phyloP scores from a whole-genome alignment of 768 basidiomycete species.

The Tricholoma terreum region DNA sequence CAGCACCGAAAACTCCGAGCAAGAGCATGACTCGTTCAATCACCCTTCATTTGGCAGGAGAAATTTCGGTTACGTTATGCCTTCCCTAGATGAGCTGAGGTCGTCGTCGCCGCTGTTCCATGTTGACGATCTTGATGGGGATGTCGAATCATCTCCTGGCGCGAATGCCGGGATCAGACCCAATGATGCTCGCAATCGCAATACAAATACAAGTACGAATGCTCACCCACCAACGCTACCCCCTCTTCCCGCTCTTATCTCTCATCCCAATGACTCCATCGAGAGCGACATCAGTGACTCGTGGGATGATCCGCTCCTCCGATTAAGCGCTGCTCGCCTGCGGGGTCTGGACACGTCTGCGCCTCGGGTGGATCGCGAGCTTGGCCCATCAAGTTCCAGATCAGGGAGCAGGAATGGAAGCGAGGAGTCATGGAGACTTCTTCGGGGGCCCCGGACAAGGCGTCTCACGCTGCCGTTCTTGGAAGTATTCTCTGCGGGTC shows the following conservation, averaged over 20 bases:
- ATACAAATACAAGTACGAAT: not conserved
- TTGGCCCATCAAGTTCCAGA: not conserved
- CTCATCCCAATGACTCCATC: not conserved
- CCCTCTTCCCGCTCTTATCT: not conserved
- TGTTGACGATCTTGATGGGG: not conserved
- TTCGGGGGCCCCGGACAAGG: not conserved
- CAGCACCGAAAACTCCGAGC: conserved; percentile 2
- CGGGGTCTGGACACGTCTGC: not conserved
- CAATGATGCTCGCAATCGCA: not conserved
- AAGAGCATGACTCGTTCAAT: not conserved
- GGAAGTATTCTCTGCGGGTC: not conserved
- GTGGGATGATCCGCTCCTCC: not conserved
- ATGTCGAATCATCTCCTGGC: not conserved
- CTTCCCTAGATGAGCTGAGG: conserved; percentile 12
- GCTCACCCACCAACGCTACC: conserved; percentile 11
- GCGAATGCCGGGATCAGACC: not conserved
- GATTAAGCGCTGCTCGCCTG: not conserved
- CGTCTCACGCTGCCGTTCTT: not conserved
- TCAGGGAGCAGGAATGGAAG: not conserved
- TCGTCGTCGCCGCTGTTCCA: conserved; percentile 14
- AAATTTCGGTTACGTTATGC: conserved; percentile 8
- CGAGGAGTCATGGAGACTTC: not conserved
- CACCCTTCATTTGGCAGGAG: not conserved
- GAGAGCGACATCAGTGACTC: not conserved
- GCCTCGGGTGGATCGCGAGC: not conserved